Percentiles rank a stretch among this genome's conserved stretches.
These are phyloP conservation scores for Bruguiera parviflora DNA, from an alignment of 345 rosid species.

Conservation along the genomic window DNA sequence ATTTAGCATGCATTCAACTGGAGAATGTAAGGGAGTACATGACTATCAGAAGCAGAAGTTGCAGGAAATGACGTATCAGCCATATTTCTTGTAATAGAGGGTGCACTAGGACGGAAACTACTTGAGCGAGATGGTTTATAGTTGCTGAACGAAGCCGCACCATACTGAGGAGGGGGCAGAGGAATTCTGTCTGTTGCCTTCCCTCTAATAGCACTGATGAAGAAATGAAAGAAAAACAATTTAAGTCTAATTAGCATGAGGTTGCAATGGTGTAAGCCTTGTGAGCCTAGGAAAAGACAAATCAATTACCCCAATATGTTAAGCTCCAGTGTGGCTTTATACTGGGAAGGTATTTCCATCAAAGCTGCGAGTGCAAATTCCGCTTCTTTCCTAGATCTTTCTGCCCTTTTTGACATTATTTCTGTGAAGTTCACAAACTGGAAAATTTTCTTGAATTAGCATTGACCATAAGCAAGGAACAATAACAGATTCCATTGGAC, in stretches of 20 bases:
- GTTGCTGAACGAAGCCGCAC: constrained; percentile 24
- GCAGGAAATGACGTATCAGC: constrained; percentile 33
- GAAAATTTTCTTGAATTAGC: constrained; percentile 3
- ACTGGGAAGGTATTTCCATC: constrained; percentile 96
- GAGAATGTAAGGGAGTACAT: constrained; percentile 23
- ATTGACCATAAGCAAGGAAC: not conserved
- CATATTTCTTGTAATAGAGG: constrained; percentile 28
- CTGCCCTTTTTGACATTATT: constrained; percentile 74
- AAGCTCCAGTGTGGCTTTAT: constrained; percentile 88
- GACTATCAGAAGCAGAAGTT: constrained; percentile 42
- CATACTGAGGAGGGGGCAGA: constrained; percentile 70
- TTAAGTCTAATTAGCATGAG: not conserved
- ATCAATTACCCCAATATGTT: constrained; percentile 63
- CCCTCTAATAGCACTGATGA: constrained; percentile 46
- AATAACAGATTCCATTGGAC: not conserved
- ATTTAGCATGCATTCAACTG: not conserved
- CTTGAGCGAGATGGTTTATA: constrained; percentile 20
- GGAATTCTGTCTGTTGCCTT: constrained; percentile 57
- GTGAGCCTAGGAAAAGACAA: not conserved
- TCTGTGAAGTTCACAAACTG: constrained; percentile 94
- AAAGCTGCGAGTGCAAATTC: constrained; percentile 87
- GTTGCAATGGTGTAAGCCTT: not conserved
- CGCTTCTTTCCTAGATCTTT: constrained; percentile 66
- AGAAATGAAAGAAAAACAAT: constrained; percentile 7
- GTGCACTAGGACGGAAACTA: constrained; percentile 21